A percentile compares a stretch with the other conserved stretches of the same genome.
Conservation (phyloP, 2,329 filamentous ascomycete genomes). For the Clarireedia paspali region DNA sequence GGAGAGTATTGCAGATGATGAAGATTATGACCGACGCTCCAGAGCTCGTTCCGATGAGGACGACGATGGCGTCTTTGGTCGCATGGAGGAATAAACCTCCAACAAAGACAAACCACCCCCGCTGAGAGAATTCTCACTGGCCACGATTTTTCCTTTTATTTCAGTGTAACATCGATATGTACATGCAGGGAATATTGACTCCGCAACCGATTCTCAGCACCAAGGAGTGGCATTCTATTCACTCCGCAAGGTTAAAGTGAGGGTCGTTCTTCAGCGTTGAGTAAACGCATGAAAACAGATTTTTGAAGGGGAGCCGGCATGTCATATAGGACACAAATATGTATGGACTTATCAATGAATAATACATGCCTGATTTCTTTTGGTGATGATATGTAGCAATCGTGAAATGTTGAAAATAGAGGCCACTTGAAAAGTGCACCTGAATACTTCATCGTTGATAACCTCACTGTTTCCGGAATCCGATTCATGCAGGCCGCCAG, state of each 20-base stretch:
- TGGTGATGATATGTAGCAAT: neutral
- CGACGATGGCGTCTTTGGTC: constrained; percentile 90
- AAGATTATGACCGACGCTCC: constrained; percentile 51
- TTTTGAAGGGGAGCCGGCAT: neutral
- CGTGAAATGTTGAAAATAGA: neutral
- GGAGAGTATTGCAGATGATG: constrained; percentile 57
- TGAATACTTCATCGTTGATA: neutral
- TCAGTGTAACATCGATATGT: constrained; percentile 22
- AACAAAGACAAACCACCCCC: neutral
- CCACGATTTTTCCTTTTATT: constrained; percentile 14
- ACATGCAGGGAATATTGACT: constrained; percentile 35
- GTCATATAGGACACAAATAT: neutral
- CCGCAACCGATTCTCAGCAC: constrained; percentile 59
- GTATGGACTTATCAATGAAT: neutral
- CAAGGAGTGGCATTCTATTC: constrained; percentile 51
- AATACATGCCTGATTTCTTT: neutral
- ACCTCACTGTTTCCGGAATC: too few relatives aligned
- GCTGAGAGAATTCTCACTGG: neutral
- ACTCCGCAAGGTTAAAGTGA: constrained; percentile 66
- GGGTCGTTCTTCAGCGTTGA: constrained; percentile 36
- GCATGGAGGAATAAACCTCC: constrained; percentile 74
- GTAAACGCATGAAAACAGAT: neutral
- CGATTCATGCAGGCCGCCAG: too few relatives aligned
- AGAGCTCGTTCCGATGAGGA: constrained; percentile 73
- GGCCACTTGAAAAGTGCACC: neutral